phyloP scores from a whole-genome alignment of 805 yeast species.

The Tetrapisispora arboricola region DNA sequence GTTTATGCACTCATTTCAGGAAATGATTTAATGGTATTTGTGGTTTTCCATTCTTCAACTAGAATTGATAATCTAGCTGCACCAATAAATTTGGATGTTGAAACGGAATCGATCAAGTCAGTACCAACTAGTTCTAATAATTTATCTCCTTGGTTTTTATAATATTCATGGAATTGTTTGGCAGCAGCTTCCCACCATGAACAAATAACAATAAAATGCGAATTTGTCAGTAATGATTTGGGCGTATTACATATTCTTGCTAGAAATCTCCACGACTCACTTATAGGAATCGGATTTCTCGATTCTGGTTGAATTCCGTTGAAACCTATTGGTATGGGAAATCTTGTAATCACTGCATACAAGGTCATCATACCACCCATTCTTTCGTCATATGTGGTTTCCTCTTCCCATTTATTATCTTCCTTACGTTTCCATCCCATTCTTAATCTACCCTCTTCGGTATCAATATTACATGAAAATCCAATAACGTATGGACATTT shows the following conservation, averaged over 20 bases:
- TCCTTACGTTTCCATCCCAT: slow-evolving; percentile 78
- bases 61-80: slow-evolving; percentile 67
- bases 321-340: slow-evolving; percentile 27
- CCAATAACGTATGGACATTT: slow-evolving; percentile 89
- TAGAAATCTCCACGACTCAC: slow-evolving; percentile 58
- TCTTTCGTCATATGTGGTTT: slow-evolving; percentile 69
- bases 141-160: slow-evolving; percentile 64
- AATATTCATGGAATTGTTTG: slow-evolving; percentile 40
- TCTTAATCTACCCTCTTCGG: slow-evolving; percentile 67
- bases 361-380: slow-evolving; percentile 78
- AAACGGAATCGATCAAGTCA: slow-evolving; percentile 44
- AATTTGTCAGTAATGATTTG: slow-evolving; percentile 40
- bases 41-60: slow-evolving; percentile 65
- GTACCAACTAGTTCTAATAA: slow-evolving; percentile 38
- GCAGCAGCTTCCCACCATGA: slow-evolving; percentile 93
- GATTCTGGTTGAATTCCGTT: slow-evolving; percentile 13
- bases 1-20: slow-evolving; percentile 28
- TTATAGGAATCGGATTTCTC: slow-evolving; percentile 46
- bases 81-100: slow-evolving; percentile 52
- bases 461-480: slow-evolving; percentile 59
- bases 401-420: slow-evolving; percentile 39
- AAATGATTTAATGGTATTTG: slow-evolving; percentile 36
- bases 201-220: slow-evolving; percentile 61
- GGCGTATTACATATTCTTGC: slow-evolving; percentile 61
- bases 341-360: slow-evolving; percentile 63